A percentile compares a stretch with the other conserved stretches of the same genome.
phyloP scores from a whole-genome alignment of 2,329 filamentous ascomycete genomes.

The Sporothrix dimorphospora region DNA sequence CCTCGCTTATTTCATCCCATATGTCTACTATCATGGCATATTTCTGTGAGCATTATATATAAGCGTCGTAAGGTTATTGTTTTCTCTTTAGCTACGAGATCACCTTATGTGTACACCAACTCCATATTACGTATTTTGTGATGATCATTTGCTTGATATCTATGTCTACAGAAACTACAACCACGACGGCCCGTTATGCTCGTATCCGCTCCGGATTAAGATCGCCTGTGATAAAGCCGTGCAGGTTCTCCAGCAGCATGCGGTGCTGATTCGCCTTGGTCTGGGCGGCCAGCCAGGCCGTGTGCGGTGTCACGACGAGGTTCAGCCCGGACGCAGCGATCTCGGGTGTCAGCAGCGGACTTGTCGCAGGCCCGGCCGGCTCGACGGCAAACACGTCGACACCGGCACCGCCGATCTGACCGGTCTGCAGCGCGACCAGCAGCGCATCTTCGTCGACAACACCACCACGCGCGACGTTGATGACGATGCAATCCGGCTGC shows the following conservation, averaged over 20 bases:
- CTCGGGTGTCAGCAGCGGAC: conserved; percentile 27
- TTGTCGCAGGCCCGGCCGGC: conserved; percentile 36
- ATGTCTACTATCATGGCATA: no score
- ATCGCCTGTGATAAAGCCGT: conserved; percentile 24
- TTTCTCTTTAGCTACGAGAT: no score
- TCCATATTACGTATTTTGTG: neutral
- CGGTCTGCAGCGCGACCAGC: conserved; percentile 39
- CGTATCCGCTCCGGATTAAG: conserved; percentile 23
- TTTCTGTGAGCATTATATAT: no score
- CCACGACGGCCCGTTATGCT: neutral
- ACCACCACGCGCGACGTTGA: conserved; percentile 43
- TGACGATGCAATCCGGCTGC: conserved; percentile 36
- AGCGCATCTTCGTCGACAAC: conserved; percentile 43
- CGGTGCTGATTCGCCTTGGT: conserved; percentile 31
- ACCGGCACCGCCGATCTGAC: conserved; percentile 40
- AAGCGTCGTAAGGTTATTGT: no score
- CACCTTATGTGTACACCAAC: no score
- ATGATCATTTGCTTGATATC: neutral
- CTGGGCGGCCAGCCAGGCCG: conserved; percentile 32
- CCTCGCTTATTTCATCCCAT: no score
- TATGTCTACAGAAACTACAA: neutral
- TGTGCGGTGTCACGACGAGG: conserved; percentile 33
- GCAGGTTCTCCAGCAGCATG: conserved; percentile 31
- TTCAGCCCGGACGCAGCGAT: conserved; percentile 25
- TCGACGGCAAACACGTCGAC: conserved; percentile 43